Evolutionary conservation across 73 alveolate species (phyloP).

Genomic region (Effrenium voratum): DNA sequence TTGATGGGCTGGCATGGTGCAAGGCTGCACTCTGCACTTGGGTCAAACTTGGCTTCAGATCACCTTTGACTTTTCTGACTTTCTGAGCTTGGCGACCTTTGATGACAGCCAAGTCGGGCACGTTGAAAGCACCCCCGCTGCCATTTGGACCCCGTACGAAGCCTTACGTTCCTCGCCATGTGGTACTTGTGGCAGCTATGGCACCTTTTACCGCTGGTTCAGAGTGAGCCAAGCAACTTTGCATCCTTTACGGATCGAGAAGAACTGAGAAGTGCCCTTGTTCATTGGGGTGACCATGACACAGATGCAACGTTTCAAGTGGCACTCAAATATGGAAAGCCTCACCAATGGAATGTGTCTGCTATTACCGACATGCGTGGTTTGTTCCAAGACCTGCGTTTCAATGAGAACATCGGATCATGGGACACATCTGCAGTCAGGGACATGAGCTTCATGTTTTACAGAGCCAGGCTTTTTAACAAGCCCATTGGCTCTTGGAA

Average conservation of each 20-base stretch:
- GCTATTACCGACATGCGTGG: slow-evolving; percentile 8
- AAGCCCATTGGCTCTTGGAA: slow-evolving; percentile 44
- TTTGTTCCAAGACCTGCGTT: slow-evolving; percentile 2
- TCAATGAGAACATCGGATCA: slow-evolving; percentile 20
- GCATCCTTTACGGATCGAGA: background rate
- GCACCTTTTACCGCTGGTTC: background rate
- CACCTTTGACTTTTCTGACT: too few relatives aligned
- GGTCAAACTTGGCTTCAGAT: too few relatives aligned
- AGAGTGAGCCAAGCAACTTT: background rate
- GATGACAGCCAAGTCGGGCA: too few relatives aligned
- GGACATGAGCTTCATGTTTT: slow-evolving; percentile 50
- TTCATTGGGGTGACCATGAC: background rate
- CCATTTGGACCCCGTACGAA: too few relatives aligned
- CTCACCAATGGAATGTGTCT: slow-evolving; percentile 27
- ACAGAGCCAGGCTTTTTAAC: slow-evolving; percentile 50
- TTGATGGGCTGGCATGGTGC: too few relatives aligned
- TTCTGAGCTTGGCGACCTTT: too few relatives aligned
- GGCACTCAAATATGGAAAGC: background rate
- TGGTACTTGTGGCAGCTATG: background rate
- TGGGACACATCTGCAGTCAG: slow-evolving; percentile 68
- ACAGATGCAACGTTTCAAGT: background rate
- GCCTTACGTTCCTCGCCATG: too few relatives aligned
- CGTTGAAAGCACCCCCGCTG: too few relatives aligned
- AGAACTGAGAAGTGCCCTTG: background rate
- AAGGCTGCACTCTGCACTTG: too few relatives aligned